phyloP scores from a whole-genome alignment of 352 stramenopile genomes.

The Globisporangium irregulare region DNA sequence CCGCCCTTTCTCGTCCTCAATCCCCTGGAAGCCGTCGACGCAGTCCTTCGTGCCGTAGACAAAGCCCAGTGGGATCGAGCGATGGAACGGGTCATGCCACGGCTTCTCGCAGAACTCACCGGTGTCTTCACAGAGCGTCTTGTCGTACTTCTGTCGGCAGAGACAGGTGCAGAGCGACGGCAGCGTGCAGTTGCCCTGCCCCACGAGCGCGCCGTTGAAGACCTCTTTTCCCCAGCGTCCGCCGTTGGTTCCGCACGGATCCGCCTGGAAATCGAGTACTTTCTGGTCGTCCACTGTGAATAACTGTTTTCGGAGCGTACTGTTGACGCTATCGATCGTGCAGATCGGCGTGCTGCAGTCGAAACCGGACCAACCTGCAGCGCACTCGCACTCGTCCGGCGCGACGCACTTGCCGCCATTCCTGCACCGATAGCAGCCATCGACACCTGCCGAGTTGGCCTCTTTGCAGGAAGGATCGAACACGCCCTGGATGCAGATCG shows the following conservation, averaged over 20 bases:
- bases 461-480: slow-evolving; percentile 90
- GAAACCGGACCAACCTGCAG: slow-evolving; percentile 92
- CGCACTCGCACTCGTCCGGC: slow-evolving; percentile 90
- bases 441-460: slow-evolving; percentile 33
- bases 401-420: slow-evolving; percentile 92
- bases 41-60: slow-evolving; percentile 92
- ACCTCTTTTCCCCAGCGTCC: slow-evolving; percentile 70
- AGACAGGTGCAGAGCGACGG: slow-evolving; percentile 90
- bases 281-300: slow-evolving; percentile 94
- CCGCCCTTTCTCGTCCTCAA: slow-evolving; percentile 84
- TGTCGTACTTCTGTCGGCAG: slow-evolving; percentile 84
- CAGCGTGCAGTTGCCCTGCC: slow-evolving; percentile 92
- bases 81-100: slow-evolving; percentile 74
- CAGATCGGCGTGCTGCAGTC: slow-evolving; percentile 94
- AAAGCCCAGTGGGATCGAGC: slow-evolving; percentile 74
- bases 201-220: slow-evolving; percentile 67
- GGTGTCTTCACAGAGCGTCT: slow-evolving; percentile 53
- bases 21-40: slow-evolving; percentile 92
- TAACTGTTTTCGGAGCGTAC: slow-evolving; percentile 78
- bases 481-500: slow-evolving; percentile 94
- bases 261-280: slow-evolving; percentile 89
- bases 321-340: slow-evolving; percentile 44
- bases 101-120: slow-evolving; percentile 83
- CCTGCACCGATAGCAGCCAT: slow-evolving; percentile 94
- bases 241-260: slow-evolving; percentile 90